phyloP scores from a whole-genome alignment of 345 rosid species.

The Raphanus raphanistrum region DNA sequence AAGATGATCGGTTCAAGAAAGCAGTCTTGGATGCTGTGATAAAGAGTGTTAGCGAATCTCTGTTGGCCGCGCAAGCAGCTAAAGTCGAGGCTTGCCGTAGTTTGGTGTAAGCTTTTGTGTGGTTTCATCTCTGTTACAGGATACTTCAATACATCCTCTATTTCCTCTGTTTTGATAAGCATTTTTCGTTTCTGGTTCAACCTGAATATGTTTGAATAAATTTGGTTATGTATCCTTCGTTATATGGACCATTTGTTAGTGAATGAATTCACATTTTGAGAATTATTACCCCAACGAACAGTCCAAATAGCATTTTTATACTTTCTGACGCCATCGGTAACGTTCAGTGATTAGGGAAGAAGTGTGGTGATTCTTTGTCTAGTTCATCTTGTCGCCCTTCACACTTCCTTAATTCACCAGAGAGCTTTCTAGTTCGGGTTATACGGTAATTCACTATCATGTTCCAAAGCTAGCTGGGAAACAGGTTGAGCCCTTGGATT shows the following conservation, averaged over 20 bases:
- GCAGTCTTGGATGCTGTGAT: conserved; percentile 55
- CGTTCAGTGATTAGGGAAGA: too few species aligned
- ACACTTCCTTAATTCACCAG: too few species aligned
- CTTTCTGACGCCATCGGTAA: too few species aligned
- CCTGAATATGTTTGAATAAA: not conserved
- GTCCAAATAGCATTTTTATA: too few species aligned
- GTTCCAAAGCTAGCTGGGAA: too few species aligned
- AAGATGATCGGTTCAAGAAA: conserved; percentile 57
- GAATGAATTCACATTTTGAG: too few species aligned
- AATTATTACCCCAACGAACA: too few species aligned
- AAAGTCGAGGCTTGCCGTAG: conserved; percentile 61
- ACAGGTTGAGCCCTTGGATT: not conserved
- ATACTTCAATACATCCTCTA: not conserved
- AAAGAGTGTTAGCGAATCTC: conserved; percentile 39
- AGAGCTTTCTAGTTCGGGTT: too few species aligned
- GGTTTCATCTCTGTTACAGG: conserved; percentile 1
- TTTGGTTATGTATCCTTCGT: not conserved
- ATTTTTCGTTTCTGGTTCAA: not conserved
- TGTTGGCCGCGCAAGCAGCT: conserved; percentile 56
- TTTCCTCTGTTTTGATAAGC: not conserved
- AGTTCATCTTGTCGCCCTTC: too few species aligned
- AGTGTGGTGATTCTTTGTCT: too few species aligned
- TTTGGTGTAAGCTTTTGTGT: conserved; percentile 28
- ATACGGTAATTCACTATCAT: too few species aligned
- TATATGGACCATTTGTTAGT: too few species aligned